Percentiles rank a stretch among this genome's conserved stretches.
Conservation (phyloP, 1,284 basidiomycete species). For the Ustilago loliicola region DNA sequence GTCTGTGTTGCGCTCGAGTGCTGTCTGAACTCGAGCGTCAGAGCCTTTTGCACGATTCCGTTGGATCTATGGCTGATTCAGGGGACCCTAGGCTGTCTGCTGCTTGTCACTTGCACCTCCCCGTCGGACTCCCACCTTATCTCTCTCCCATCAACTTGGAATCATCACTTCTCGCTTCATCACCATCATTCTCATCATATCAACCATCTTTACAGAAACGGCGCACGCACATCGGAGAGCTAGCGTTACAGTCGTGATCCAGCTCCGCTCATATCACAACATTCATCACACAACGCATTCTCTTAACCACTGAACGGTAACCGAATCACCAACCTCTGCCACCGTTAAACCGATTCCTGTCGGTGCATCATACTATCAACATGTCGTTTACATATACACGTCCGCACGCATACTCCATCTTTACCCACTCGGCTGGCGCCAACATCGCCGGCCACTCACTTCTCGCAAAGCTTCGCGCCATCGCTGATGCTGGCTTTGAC, state of each 20-base stretch:
- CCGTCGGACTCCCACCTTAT: no score
- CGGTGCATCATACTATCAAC: background rate
- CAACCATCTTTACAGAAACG: background rate
- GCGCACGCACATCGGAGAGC: background rate
- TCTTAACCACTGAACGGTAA: background rate
- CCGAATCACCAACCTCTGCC: background rate
- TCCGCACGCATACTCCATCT: slow-evolving; percentile 50
- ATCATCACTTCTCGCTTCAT: background rate
- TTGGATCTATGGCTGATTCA: background rate
- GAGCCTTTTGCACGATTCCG: background rate
- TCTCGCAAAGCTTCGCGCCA: slow-evolving; percentile 64
- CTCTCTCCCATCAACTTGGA: no score
- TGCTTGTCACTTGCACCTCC: no score
- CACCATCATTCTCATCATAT: background rate
- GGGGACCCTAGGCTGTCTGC: background rate
- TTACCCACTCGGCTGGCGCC: slow-evolving; percentile 58
- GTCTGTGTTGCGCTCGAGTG: background rate
- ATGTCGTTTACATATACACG: slow-evolving; percentile 27
- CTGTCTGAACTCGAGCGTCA: background rate
- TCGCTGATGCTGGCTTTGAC: slow-evolving; percentile 64
- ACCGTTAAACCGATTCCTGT: no score
- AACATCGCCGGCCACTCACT: slow-evolving; percentile 63
- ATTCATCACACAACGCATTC: background rate
- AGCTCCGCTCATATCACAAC: background rate
- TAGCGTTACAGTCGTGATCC: background rate